These are phyloP conservation scores for Discostella pseudostelligera DNA, from an alignment of 108 stramenopile species.

Conservation along the genomic window DNA sequence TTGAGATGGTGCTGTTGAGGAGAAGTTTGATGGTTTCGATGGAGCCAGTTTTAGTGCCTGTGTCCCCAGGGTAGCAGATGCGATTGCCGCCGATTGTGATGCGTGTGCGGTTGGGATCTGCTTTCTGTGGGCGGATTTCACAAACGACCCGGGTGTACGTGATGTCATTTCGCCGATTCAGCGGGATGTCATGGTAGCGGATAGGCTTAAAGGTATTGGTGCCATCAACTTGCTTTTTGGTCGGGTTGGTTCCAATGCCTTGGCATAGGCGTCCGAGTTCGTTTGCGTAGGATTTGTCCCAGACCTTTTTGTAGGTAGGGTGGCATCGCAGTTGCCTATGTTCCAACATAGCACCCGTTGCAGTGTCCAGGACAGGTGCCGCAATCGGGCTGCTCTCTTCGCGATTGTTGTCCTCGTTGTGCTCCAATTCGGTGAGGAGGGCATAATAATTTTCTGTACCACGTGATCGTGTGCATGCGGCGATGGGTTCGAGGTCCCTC, in stretches of 20 bases:
- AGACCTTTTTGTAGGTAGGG: neutral
- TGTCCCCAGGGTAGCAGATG: conserved; percentile 30
- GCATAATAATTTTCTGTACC: too few species aligned
- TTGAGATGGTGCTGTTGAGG: conserved; percentile 51
- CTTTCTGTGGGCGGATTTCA: conserved; percentile 32
- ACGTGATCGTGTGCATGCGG: too few species aligned
- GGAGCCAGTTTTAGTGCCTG: conserved; percentile 28
- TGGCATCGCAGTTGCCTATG: too few species aligned
- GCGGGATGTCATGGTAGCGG: neutral
- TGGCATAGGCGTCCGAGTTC: conserved; percentile 7
- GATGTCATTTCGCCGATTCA: neutral
- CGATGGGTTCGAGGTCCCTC: too few species aligned
- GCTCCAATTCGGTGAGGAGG: conserved; percentile 1
- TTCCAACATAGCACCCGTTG: too few species aligned
- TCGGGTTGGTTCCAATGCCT: neutral
- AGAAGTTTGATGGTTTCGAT: conserved; percentile 37
- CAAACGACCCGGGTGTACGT: conserved; percentile 3
- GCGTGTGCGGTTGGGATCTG: conserved; percentile 13
- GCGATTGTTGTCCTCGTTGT: neutral
- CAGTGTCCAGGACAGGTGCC: neutral
- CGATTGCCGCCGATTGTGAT: conserved; percentile 47
- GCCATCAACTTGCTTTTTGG: neutral
- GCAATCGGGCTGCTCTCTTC: neutral
- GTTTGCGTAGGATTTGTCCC: conserved; percentile 1
- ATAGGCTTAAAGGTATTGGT: conserved; percentile 3